Base-by-base conservation (phyloP, 176 grass and related monocot genomes). In the Chloris gayana region DNA sequence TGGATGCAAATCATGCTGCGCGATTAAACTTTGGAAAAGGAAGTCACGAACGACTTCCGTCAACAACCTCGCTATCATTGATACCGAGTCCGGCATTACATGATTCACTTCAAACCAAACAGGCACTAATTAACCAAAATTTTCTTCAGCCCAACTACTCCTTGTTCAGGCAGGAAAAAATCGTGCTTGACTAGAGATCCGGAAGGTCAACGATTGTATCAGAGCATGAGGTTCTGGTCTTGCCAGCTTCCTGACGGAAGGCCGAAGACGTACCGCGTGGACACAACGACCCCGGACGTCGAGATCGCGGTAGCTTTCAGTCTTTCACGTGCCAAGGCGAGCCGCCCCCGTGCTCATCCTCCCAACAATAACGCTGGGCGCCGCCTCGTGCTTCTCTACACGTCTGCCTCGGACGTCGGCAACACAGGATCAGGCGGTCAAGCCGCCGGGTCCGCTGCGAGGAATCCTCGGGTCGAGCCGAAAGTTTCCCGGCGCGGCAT, bases 251-350 rank as follows among this genome's bases (percentile, higher is more conserved):
- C 49, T 4, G 24, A 17, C 17, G 54, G 26, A 64, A 84, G 41
- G n/a, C n/a, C n/a, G n/a, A n/a, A n/a, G n/a, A n/a, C n/a, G n/a
- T n/a, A 27, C 64, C 34, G 35, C 81, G 77, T 76, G 82, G 82
- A 6, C 2, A 26, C 65, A 6, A n/a, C 46, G 15, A 13, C 11
- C 54, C 53, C 71, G 9, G 24, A 12, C 45, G 57, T 85, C 82
- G 21, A 86, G 34, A 53, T 77, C 82, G 30, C 71, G 22, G 72
- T 59, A 49, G 82, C 72, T 85, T 70, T 85, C 73, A 5, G 39
- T 77, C 72, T 85, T 70, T 85, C 73, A 5, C 46, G 5, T 12
- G 39, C 4, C 68, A 1, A 21, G 10, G 2, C 25, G 21, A 33
- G 53, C 64, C 18, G 35, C 19, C 51, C 41, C 12, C 53, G 24